Base-by-base conservation (phyloP, 495 filamentous ascomycete species). In the Thermothielavioides terrestris region DNA sequence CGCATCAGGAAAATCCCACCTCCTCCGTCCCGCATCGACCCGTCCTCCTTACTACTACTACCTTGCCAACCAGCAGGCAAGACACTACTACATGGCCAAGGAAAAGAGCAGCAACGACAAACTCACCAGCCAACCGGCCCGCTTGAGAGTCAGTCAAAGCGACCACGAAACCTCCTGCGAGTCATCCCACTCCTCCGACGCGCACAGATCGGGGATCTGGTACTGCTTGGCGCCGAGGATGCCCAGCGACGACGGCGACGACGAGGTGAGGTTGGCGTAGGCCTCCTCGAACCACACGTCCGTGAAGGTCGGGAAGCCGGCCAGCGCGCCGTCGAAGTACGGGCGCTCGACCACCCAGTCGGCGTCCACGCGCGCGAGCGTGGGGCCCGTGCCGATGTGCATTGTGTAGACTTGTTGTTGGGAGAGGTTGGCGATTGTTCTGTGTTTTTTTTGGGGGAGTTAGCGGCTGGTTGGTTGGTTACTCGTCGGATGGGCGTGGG, bases 261-360 rank as follows among this genome's bases (percentile, higher is more conserved):
- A n/a, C n/a, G n/a, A n/a, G 12, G 23, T 45, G 3, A 25, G 25
- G 1, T 31, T 53, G 0, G 59, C 61, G 14, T 56, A 60, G 1
- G 59, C 48, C 12, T 58, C 50, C 15, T 64, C 39, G 36, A 66
- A 66, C 57, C 61, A 66, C 6, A 58, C 52, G 23, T 62, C 56
- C 17, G 45, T 55, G 43, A 66, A 66, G 14, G 28, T 4, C 0
- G 63, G 54, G 14, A 64, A 62, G 22, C 50, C 47, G 5, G 57
- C 52, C 1, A 60, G 49, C 6, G 49, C 28, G 17, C 25, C 20
- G 27, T 61, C 61, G 49, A 56, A 60, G 37, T 42, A 39, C 15
- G 63, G 63, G 2, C 57, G 46, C 50, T 66, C 63, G 2, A 66
- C 50, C 9, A 64, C 54, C 54, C 59, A 66, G 50, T 64, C 63